A percentile compares a stretch with the other conserved stretches of the same genome.
These are phyloP conservation scores for Apostasia shenzhenica DNA, from an alignment of 106 monocot genomes.

Conservation along the genomic window DNA sequence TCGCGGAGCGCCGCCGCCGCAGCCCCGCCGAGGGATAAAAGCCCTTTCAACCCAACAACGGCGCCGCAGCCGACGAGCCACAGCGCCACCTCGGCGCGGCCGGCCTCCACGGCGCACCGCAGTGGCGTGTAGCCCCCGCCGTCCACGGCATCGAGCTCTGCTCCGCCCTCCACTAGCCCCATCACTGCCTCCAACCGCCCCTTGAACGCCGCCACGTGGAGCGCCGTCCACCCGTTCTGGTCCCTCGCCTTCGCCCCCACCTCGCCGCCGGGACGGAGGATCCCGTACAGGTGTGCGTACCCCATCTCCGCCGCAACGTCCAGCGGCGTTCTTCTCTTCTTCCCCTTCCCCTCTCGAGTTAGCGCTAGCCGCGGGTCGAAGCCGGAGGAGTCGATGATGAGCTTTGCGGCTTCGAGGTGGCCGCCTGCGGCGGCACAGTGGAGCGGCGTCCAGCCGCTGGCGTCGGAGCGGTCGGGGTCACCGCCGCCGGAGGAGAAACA, in stretches of 20 bases:
- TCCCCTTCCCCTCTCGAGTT: not conserved
- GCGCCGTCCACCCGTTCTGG: constrained; percentile 21
- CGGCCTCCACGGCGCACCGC: constrained; percentile 7
- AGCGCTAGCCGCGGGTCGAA: not conserved
- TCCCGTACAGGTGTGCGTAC: not conserved
- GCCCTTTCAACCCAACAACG: not conserved
- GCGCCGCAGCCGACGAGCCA: not conserved
- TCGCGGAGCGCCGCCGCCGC: not conserved
- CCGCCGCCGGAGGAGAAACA: constrained; percentile 6
- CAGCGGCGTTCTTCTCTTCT: not conserved
- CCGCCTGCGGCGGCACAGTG: constrained; percentile 9
- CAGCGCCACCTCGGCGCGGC: constrained; percentile 5
- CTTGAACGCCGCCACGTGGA: constrained; percentile 17
- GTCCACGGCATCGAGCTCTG: too few relatives aligned
- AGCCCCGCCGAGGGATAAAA: not conserved
- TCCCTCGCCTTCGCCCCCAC: constrained; percentile 2
- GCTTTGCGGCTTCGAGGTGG: not conserved
- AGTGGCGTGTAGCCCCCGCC: not conserved
- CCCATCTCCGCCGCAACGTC: constrained; percentile 6
- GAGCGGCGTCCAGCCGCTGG: constrained; percentile 14
- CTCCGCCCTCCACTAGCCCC: too few relatives aligned
- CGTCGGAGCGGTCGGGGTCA: constrained; percentile 15
- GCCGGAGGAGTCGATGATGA: not conserved
- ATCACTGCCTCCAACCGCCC: constrained; percentile 2
- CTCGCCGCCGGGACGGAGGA: constrained; percentile 1